Conservation (phyloP, 1,284 basidiomycete species). For the Naganishia cerealis region DNA sequence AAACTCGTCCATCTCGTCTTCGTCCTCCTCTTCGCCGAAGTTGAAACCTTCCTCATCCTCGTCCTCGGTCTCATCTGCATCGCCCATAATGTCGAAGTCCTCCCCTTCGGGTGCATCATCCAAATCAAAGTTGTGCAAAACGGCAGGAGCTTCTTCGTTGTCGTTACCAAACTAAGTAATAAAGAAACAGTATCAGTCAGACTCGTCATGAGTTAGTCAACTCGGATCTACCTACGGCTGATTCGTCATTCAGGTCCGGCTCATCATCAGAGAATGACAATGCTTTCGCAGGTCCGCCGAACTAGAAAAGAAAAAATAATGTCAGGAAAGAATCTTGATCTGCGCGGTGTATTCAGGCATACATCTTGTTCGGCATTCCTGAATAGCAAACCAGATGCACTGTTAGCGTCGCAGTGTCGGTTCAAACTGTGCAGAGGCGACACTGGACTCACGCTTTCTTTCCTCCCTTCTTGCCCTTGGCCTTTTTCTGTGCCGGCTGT, state of each 20-base stretch:
- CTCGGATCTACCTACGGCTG: slow-evolving; percentile 12
- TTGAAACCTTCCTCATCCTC: slow-evolving; percentile 32
- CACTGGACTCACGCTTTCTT: slow-evolving; percentile 32
- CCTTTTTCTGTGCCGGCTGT: slow-evolving; percentile 52
- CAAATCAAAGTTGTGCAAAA: slow-evolving; percentile 53
- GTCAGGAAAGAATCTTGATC: not conserved
- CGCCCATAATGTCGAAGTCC: slow-evolving; percentile 38
- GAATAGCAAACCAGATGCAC: not conserved
- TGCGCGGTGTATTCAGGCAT: not conserved
- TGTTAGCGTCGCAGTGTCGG: not conserved
- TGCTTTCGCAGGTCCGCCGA: slow-evolving; percentile 58
- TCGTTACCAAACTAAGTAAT: slow-evolving; percentile 43
- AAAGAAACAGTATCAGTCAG: slow-evolving; percentile 24
- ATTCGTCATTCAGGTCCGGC: slow-evolving; percentile 52
- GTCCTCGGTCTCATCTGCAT: slow-evolving; percentile 30
- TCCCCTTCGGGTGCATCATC: slow-evolving; percentile 49
- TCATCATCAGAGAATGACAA: slow-evolving; percentile 63
- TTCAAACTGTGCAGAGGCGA: slow-evolving; percentile 38
- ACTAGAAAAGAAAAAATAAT: slow-evolving; percentile 40
- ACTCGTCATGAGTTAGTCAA: not conserved
- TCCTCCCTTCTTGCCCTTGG: slow-evolving; percentile 42
- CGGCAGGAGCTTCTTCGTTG: slow-evolving; percentile 49
- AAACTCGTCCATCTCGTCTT: slow-evolving; percentile 44
- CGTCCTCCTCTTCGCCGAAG: slow-evolving; percentile 35
- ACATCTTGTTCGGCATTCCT: slow-evolving; percentile 1